A percentile compares a stretch with the other conserved stretches of the same genome.
These are phyloP conservation scores for Mucor lusitanicus DNA, from an alignment of 371 early-diverging fungal species.

Conservation along the genomic window DNA sequence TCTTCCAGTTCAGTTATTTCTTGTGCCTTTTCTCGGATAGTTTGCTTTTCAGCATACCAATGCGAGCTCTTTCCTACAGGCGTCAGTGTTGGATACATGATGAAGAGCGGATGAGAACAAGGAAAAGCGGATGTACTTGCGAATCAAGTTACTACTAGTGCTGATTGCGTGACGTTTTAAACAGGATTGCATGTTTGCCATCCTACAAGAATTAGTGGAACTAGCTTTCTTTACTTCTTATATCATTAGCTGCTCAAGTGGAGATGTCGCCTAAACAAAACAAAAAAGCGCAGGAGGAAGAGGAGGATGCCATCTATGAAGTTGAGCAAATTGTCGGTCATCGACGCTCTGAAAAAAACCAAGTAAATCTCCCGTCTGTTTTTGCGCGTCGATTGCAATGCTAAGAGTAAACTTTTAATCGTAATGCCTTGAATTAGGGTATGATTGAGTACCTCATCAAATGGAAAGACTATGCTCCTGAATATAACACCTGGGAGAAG, in stretches of 20 bases:
- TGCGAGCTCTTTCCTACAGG: conserved; percentile 1
- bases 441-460: conserved; percentile 32
- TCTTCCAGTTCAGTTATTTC: conserved; percentile 5
- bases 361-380: conserved; percentile 5
- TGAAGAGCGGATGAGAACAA: background rate
- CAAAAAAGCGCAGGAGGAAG: background rate
- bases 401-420: background rate
- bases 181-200: background rate
- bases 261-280: background rate
- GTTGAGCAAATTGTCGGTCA: conserved; percentile 25
- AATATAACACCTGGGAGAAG: conserved; percentile 34
- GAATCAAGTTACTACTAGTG: background rate
- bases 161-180: background rate
- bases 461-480: conserved; percentile 34
- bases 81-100: conserved; percentile 8
- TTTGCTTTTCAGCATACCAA: conserved; percentile 4
- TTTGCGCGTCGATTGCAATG: background rate
- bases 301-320: conserved; percentile 30
- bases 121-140: background rate
- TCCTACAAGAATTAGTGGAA: background rate
- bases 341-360: conserved; percentile 4
- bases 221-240: background rate
- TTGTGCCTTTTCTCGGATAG: background rate
- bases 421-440: conserved; percentile 1
- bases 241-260: background rate